A percentile compares a stretch with the other conserved stretches of the same genome.
phyloP scores from a whole-genome alignment of 139 green algal species.

The Volvox reticuliferus region DNA sequence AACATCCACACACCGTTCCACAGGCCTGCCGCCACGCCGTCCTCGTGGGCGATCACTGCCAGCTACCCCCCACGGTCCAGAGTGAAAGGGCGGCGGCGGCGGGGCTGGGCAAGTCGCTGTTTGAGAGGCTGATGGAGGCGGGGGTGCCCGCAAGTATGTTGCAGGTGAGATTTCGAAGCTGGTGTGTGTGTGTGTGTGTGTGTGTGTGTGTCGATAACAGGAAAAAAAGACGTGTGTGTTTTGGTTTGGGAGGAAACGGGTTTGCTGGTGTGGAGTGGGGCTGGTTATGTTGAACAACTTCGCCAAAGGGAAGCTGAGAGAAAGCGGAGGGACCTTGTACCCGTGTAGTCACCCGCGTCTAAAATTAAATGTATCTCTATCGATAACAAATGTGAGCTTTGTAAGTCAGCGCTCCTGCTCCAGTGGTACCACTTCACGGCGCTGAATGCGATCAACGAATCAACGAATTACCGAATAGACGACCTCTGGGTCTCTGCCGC shows the following conservation, averaged over 20 bases:
- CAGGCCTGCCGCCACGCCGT: constrained; percentile 60
- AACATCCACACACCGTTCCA: neutral
- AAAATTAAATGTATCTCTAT: too few species aligned
- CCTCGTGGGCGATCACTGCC: constrained; percentile 88
- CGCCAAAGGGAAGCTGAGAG: neutral
- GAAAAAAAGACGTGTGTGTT: neutral
- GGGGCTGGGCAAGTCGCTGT: constrained; percentile 76
- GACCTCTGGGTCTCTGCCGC: too few species aligned
- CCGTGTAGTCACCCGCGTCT: too few species aligned
- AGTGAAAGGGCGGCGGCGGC: constrained; percentile 44
- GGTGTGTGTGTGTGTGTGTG: neutral
- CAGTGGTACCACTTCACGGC: too few species aligned
- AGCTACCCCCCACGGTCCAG: constrained; percentile 86
- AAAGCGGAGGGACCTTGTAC: neutral
- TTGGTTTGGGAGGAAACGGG: neutral
- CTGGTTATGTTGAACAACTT: too few species aligned
- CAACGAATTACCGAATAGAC: too few species aligned
- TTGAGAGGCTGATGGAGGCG: constrained; percentile 75
- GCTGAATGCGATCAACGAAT: too few species aligned
- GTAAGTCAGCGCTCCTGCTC: too few species aligned
- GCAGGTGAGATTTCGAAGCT: constrained; percentile 31
- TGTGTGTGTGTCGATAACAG: neutral
- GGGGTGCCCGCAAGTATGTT: constrained; percentile 66
- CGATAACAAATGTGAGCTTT: too few species aligned
- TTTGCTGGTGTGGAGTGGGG: neutral